Base-by-base conservation (phyloP, 164 flowering plant genomes). In the Euptelea pleiosperma region DNA sequence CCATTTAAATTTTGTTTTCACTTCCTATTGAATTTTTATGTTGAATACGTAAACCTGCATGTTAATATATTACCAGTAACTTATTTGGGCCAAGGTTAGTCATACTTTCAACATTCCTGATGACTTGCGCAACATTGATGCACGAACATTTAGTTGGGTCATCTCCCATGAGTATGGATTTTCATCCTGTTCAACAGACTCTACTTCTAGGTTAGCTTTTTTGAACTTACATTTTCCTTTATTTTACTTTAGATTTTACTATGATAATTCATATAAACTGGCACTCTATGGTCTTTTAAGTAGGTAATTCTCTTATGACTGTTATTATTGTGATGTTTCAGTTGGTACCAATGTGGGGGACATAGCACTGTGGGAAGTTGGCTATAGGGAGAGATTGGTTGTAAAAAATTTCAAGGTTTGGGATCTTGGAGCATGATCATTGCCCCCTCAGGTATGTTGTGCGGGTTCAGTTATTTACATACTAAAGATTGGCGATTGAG, bases 51-150 rank as follows among this genome's bases (percentile, higher is more conserved):
- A 19, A 89, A 75, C 64, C 78, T 87, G 43, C 88, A 88, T 58
- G 81, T 83, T 39, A 89, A 83, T 62, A 77, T 81, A 45, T 59
- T 87, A 77, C 86, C 95, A 33, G 81, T 80, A 47, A 36, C 86
- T 61, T 89, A 65, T 62, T 64, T 75, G 30, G 72, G 62, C 46
- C 75, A 62, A 56, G 58, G 62, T 55, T 33, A 37, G 40, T 52
- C 62, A 56, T 26, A 57, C 52, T 49, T 52, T 57, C 50, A 41
- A 37, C 53, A 10, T 64, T 3, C 67, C 57, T 8, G 72, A 66
- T 62, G 80, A 78, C 60, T 63, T 80, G 61, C 87, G 89, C 24
- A 79, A 68, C 65, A 76, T 64, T 44, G 84, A 80, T 65, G 78
- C 66, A 3, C 64, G 76, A 33, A 72, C 61, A n/a, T 58, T 84